Evolutionary conservation across 139 green algal species (phyloP).

Genomic region (Chlorella sorokiniana): DNA sequence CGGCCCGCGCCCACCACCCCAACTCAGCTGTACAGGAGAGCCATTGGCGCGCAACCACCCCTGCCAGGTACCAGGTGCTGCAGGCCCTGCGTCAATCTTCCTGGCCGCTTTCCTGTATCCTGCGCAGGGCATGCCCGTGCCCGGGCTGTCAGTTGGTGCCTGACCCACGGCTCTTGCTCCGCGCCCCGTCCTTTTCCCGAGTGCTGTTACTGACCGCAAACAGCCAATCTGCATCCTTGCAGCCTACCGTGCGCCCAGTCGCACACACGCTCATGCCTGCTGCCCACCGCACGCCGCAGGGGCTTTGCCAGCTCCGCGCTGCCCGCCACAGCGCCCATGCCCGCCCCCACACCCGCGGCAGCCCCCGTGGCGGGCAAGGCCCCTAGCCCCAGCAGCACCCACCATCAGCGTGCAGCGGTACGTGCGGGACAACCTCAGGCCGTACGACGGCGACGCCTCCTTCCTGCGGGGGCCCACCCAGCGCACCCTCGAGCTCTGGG

Average conservation of each 20-base stretch:
- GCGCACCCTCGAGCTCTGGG: constrained; percentile 58
- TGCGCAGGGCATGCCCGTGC: too few species aligned
- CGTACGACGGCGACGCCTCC: constrained; percentile 56
- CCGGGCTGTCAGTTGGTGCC: too few species aligned
- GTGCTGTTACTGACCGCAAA: too few species aligned
- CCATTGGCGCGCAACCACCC: background rate
- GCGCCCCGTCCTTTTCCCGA: too few species aligned
- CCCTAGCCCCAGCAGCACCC: background rate
- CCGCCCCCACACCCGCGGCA: background rate
- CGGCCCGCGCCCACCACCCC: constrained; percentile 13
- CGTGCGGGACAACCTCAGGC: constrained; percentile 56
- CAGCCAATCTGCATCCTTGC: too few species aligned
- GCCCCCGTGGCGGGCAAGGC: background rate
- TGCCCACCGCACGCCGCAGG: background rate
- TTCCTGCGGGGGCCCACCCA: constrained; percentile 64
- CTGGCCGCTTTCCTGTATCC: too few species aligned
- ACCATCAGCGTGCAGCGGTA: constrained; percentile 32
- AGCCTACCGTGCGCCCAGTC: too few species aligned
- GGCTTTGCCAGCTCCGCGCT: constrained; percentile 23
- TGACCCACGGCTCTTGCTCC: too few species aligned
- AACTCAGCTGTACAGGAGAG: background rate
- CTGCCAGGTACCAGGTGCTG: too few species aligned
- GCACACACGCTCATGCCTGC: background rate
- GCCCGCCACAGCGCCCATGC: constrained; percentile 1
- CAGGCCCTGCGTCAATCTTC: too few species aligned